Base-by-base conservation (phyloP, 2,329 filamentous ascomycete genomes). In the Amauroascus niger region DNA sequence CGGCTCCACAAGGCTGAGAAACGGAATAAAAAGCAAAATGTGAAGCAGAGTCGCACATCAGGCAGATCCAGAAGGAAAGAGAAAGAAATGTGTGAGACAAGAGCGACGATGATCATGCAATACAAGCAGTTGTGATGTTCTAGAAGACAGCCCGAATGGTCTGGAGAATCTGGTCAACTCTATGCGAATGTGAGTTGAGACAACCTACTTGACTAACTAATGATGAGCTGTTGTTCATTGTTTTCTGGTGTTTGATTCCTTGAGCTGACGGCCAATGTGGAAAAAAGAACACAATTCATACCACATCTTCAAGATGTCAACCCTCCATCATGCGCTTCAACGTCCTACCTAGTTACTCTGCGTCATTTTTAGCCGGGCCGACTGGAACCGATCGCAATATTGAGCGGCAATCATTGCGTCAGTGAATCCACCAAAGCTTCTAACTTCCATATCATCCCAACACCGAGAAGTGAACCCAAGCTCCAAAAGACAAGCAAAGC, bases 1-100 rank as follows among this genome's bases (percentile, higher is more conserved):
- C 24, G 28, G 16, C 26, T 44, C 26, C 32, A 52, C 35, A 49
- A 30, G 49, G 49, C 54, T 52, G 48, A 47, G 37, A 37, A 39
- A 45, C 8, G 47, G 41, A 46, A 41, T 37, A 52, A 49, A 43
- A 44, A 13, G 16, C 20, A 48, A 22, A 43, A 48, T 9, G 14
- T 24, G 40, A 50, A 54, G 44, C 22, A 43, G 6, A 6, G 24
- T 45, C 24, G 14, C 43, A 18, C 43, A 30, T 8, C 43, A 26
- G 14, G 13, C 13, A 26, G 22, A 14, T 13, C 24, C 9, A 3
- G 11, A 11, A 37, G 13, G 26, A 16, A 11, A 48, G 35, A 8
- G 6, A 3, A 48, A 48, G 6, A 18, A 35, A 40, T 9, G 16
- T 8, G 33, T 16, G 35, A 40, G 7, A 39, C 3, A 8, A 18